phyloP scores from a whole-genome alignment of 345 rosid genomes.

The Nephelium lappaceum region DNA sequence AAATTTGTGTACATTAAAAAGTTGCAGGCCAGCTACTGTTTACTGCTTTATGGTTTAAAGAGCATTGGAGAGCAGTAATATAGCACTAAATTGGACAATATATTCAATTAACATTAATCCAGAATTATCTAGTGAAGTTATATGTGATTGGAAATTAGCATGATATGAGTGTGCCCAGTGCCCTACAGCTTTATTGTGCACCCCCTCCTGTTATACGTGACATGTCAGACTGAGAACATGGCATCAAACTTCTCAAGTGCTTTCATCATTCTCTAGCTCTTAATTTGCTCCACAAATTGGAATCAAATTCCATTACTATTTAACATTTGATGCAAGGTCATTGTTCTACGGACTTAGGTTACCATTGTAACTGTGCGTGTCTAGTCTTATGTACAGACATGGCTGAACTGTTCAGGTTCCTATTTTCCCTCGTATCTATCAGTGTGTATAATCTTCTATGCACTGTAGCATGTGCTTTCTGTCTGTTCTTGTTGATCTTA shows the following conservation, averaged over 20 bases:
- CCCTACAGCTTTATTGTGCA: neutral
- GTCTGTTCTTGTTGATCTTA: neutral
- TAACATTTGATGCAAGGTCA: neutral
- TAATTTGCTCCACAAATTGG: neutral
- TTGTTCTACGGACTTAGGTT: neutral
- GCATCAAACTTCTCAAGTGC: neutral
- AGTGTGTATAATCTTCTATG: neutral
- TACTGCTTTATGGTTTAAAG: neutral
- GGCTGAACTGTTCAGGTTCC: neutral
- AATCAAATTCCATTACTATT: neutral
- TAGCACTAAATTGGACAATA: neutral
- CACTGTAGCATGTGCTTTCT: neutral
- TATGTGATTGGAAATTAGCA: neutral
- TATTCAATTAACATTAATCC: neutral
- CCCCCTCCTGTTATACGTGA: neutral
- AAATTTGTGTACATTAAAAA: neutral
- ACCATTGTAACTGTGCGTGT: neutral
- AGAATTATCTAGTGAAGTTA: neutral
- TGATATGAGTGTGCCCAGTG: neutral
- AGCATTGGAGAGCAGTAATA: conserved; percentile 4
- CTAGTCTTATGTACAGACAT: neutral
- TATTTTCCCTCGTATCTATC: neutral
- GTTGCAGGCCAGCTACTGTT: neutral
- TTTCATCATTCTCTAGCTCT: neutral
- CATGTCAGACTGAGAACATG: neutral